Percentiles rank a stretch among this genome's conserved stretches.
Conservation (phyloP, 2,329 filamentous ascomycete species). For the Fusarium praegraminearum region DNA sequence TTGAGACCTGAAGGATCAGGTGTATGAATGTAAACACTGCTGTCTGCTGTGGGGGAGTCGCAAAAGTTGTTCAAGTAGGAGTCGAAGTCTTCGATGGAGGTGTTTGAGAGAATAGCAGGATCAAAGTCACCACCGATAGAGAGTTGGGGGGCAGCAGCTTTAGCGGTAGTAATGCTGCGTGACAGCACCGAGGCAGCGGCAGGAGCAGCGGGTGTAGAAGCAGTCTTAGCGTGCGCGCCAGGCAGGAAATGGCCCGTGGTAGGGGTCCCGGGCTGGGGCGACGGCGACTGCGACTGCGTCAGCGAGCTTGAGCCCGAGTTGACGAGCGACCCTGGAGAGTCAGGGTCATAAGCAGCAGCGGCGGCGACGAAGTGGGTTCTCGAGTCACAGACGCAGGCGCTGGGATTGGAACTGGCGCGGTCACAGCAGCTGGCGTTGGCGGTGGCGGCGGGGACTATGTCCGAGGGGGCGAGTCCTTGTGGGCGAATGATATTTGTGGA, state of each 20-base stretch:
- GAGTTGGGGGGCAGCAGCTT: conserved; percentile 42
- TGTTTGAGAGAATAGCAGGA: conserved; percentile 51
- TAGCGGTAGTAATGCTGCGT: conserved; percentile 43
- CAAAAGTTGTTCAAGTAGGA: neutral
- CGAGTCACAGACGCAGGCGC: conserved; percentile 41
- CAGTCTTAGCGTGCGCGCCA: conserved; percentile 47
- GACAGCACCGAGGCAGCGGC: conserved; percentile 44
- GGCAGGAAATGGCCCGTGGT: conserved; percentile 46
- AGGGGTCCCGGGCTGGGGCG: conserved; percentile 54
- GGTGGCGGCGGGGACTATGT: conserved; percentile 44
- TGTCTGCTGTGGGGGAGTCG: neutral
- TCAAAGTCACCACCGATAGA: conserved; percentile 32
- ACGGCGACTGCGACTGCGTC: conserved; percentile 54
- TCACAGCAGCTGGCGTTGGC: conserved; percentile 41
- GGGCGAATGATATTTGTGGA: conserved; percentile 36
- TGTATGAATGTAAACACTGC: neutral
- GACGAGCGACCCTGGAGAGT: conserved; percentile 52
- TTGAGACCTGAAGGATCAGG: neutral
- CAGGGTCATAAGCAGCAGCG: conserved; percentile 48
- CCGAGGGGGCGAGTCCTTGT: conserved; percentile 41
- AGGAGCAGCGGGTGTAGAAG: conserved; percentile 42
- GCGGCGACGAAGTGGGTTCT: conserved; percentile 43
- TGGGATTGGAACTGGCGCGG: conserved; percentile 14
- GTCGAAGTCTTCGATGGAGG: conserved; percentile 37
- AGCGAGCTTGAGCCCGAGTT: conserved; percentile 52